Evolutionary conservation across 805 yeast species (phyloP).

Genomic region (Myxozyma nipponensis): DNA sequence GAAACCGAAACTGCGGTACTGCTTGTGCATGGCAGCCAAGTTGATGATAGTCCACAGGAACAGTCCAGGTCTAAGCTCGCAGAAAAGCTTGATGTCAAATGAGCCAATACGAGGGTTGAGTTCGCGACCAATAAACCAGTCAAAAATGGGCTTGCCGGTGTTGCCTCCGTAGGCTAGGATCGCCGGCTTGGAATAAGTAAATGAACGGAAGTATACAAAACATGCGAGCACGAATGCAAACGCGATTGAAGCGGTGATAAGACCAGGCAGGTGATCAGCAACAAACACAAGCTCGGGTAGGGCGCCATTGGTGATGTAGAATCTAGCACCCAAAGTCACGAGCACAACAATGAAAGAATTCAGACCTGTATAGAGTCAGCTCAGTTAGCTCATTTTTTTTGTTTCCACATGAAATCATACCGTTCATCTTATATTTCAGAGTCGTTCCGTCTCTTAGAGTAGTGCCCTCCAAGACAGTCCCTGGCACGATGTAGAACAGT

Average conservation of each 20-base stretch:
- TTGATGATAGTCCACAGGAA: slow-evolving; percentile 79
- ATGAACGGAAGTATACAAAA: slow-evolving; percentile 65
- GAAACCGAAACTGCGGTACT: slow-evolving; percentile 56
- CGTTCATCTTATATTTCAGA: slow-evolving; percentile 77
- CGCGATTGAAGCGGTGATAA: slow-evolving; percentile 58
- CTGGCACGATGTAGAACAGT: slow-evolving; percentile 66
- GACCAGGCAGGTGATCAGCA: slow-evolving; percentile 61
- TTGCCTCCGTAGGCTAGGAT: slow-evolving; percentile 86
- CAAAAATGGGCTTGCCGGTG: slow-evolving; percentile 68
- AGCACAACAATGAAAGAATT: slow-evolving; percentile 45
- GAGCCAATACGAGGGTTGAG: slow-evolving; percentile 81
- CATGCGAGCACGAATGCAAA: slow-evolving; percentile 62
- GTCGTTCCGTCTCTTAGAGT: slow-evolving; percentile 69
- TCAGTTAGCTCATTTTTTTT: not conserved
- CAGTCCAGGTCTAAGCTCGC: slow-evolving; percentile 94
- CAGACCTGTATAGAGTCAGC: slow-evolving; percentile 5
- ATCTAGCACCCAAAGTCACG: slow-evolving; percentile 50
- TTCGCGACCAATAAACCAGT: slow-evolving; percentile 92
- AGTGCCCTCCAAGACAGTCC: slow-evolving; percentile 60
- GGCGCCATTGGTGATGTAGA: slow-evolving; percentile 45
- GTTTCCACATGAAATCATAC: slow-evolving; percentile 41
- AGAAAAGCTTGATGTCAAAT: slow-evolving; percentile 84
- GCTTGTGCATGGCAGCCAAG: slow-evolving; percentile 71
- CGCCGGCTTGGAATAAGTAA: slow-evolving; percentile 56
- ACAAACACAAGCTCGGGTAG: slow-evolving; percentile 63